Evolutionary conservation across 257 asterid genomes (phyloP).

Genomic region (Solanum piurae): DNA sequence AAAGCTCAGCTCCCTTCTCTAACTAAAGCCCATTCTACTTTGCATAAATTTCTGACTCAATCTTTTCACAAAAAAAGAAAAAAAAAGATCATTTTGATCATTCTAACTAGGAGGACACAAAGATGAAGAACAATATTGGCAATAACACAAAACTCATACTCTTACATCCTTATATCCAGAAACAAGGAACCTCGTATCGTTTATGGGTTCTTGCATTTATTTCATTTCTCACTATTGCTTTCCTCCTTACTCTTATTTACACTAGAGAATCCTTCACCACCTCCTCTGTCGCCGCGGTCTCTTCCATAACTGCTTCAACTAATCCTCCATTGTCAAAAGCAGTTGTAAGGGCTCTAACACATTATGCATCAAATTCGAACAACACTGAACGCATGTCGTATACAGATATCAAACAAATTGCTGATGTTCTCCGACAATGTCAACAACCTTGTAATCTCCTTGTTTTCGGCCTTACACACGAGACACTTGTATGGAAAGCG

Average conservation of each 20-base stretch:
- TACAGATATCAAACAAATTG: constrained; percentile 40
- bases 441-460: constrained; percentile 41
- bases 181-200: constrained; percentile 70
- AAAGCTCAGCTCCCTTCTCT: background rate
- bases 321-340: constrained; percentile 12
- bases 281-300: constrained; percentile 14
- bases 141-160: constrained; percentile 69
- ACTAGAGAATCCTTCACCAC: constrained; percentile 56
- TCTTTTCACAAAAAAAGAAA: background rate
- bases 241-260: constrained; percentile 62
- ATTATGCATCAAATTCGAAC: constrained; percentile 45
- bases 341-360: constrained; percentile 29
- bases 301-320: constrained; percentile 7
- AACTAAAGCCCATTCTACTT: background rate
- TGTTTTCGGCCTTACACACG: constrained; percentile 41
- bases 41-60: background rate
- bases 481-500: constrained; percentile 50
- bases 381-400: constrained; percentile 33
- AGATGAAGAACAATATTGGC: constrained; percentile 69
- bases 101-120: background rate
- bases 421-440: constrained; percentile 40
- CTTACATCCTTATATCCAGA: constrained; percentile 88
- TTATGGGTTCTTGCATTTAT: constrained; percentile 66
- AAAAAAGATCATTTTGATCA: background rate
- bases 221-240: constrained; percentile 63